A percentile compares a stretch with the other conserved stretches of the same genome.
phyloP scores from a whole-genome alignment of 2,329 filamentous ascomycete species.

The Geosmithia putterillii region DNA sequence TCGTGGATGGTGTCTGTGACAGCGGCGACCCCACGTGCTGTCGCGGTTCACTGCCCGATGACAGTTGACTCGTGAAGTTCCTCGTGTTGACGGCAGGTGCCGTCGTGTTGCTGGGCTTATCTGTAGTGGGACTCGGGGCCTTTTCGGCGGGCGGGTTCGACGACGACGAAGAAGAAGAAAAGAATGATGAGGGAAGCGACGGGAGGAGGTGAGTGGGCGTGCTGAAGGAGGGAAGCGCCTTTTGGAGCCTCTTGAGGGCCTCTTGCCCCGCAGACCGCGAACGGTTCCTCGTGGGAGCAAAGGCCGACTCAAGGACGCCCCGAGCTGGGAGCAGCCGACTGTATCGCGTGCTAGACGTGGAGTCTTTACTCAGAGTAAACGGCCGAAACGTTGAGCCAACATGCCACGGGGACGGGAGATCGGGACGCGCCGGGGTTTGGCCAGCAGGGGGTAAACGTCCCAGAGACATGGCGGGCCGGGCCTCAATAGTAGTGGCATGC shows the following conservation, averaged over 20 bases:
- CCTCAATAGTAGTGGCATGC: background rate
- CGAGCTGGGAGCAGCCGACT: slow-evolving; percentile 7
- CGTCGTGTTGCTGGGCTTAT: background rate
- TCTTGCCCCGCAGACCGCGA: slow-evolving; percentile 45
- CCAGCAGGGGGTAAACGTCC: background rate
- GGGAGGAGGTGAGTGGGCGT: slow-evolving; percentile 18
- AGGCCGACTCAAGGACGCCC: slow-evolving; percentile 28
- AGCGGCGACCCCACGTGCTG: background rate
- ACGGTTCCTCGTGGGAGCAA: slow-evolving; percentile 33
- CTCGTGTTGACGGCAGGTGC: background rate
- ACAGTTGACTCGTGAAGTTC: background rate
- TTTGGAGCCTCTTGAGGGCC: slow-evolving; percentile 42
- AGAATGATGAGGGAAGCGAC: slow-evolving; percentile 29
- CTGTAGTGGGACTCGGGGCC: background rate
- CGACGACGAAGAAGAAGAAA: slow-evolving; percentile 11
- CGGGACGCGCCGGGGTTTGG: background rate
- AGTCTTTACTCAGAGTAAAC: slow-evolving; percentile 1
- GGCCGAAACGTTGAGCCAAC: slow-evolving; percentile 7
- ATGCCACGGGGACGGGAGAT: background rate
- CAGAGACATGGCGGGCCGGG: background rate
- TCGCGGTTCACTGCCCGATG: background rate
- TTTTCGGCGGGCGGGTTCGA: no score
- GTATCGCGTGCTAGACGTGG: background rate
- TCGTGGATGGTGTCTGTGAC: background rate
- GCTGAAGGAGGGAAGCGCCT: slow-evolving; percentile 39